Evolutionary conservation across 208 protist species (phyloP), one percentile per base, ranked within the genome.

Genomic region (Acanthamoeba polyphaga): DNA sequence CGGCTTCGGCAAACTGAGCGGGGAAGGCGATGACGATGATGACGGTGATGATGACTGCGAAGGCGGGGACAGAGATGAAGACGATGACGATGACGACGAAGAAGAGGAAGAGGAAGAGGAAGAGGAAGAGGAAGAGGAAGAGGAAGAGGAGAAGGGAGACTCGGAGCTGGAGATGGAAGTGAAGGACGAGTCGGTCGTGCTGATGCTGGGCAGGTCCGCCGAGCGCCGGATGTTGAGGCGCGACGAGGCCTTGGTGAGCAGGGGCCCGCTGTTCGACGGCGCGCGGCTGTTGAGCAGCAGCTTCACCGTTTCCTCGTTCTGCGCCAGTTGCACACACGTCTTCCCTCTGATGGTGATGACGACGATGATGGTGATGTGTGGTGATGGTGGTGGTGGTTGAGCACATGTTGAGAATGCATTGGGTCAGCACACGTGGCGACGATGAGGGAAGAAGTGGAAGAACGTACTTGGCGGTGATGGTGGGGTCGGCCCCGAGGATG

Each of bases 281-380:
- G 68, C 29, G 29, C 68, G 68, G 34, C 10, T 46, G 19, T 76
- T n/a, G 68, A 76, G 68, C 29, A 76, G 68, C 10, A 76, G 27
- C 29, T 43, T 32, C 68, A 76, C 68, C 29, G 68, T 76, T 29
- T 76, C 68, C 68, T 76, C 68, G 68, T 76, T 76, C 29, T 76
- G 68, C 9, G 68, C 68, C n/a, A 76, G 68, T 29, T 76, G 68
- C 68, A 76, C 68, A 10, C 68, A 76, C 24, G 68, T 76, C 68
- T 76, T 76, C 3, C 68, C 68, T n/a, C 68, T 76, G 68, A 46
- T 8, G 17, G 68, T 10, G 68, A 76, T 8, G 9, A 76, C 2
- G 68, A 32, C 5, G 38, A 38, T 38, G 38, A 3, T 38, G 38
- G 1, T 38, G 38, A 3, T 38, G 38, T 38, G 38, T 38, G 38